Conservation (phyloP, 2,329 filamentous ascomycete species). For the Cladorrhinum sp. region DNA sequence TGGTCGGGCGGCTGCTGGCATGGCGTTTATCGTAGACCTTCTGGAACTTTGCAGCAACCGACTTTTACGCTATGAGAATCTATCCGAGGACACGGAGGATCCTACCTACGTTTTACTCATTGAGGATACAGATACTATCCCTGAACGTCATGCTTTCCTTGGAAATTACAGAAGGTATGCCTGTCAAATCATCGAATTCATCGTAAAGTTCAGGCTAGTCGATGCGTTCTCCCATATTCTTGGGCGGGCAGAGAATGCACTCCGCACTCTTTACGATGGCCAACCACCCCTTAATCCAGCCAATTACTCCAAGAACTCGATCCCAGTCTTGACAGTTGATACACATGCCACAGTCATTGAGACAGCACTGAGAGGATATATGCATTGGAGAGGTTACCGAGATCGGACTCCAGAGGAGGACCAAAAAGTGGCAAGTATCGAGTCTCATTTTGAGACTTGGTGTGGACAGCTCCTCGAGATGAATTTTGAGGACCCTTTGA, state of each 20-base stretch:
- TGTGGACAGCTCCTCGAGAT: constrained; percentile 67
- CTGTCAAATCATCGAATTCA: constrained; percentile 78
- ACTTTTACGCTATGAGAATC: constrained; percentile 80
- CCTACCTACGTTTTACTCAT: constrained; percentile 77
- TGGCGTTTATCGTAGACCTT: constrained; percentile 68
- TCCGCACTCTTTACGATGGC: constrained; percentile 73
- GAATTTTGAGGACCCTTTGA: constrained; percentile 77
- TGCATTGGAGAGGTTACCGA: constrained; percentile 62
- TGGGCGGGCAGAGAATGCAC: constrained; percentile 68
- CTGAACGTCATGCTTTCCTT: constrained; percentile 90
- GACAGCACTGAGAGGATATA: constrained; percentile 82
- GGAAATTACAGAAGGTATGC: constrained; percentile 95
- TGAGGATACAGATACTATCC: constrained; percentile 92
- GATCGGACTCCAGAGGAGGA: constrained; percentile 29
- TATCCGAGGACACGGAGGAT: constrained; percentile 79
- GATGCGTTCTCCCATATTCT: constrained; percentile 88
- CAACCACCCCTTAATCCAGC: constrained; percentile 62
- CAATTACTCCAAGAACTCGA: constrained; percentile 66
- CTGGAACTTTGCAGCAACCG: constrained; percentile 80
- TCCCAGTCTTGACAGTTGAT: constrained; percentile 75
- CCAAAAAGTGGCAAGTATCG: constrained; percentile 56
- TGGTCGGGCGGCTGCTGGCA: constrained; percentile 58
- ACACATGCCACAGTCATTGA: constrained; percentile 88
- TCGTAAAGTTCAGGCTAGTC: constrained; percentile 75
- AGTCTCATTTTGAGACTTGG: constrained; percentile 67